Base-by-base conservation (phyloP, 116 monocot species). In the Iris pallida region DNA sequence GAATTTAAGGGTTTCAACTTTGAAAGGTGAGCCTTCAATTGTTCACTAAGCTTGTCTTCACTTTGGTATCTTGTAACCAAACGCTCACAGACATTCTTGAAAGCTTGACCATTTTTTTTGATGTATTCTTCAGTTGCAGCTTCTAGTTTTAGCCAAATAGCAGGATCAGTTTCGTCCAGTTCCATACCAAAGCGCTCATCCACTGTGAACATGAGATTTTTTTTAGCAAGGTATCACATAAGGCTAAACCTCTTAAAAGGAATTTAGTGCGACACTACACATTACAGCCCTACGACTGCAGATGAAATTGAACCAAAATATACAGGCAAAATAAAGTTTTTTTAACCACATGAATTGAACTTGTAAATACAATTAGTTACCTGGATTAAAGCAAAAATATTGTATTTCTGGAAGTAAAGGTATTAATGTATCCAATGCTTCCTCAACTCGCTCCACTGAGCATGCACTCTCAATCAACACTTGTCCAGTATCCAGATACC, bases 391-490 rank as follows among this genome's bases (percentile, higher is more conserved):
- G 16, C 98, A 87, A 66, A 88, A 92, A 75, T 98, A 98, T 16
- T 92, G 87, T 45, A 98, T 85, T 55, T 90, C 86, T n/a, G 98
- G 98, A 76, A 98, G 83, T 79, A 93, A 65, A 16, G 93, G 92
- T 51, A 92, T 78, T 61, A 98, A 63, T 45, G 93, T 88, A 17
- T 92, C 90, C 59, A 98, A 42, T 63, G 88, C 73, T 78, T 98
- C 98, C 72, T 92, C 98, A 46, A 90, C 98, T 74, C 93, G 70
- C 19, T 98, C 98, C 15, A 93, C 90, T 16, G 98, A 88, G 69
- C 98, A 98, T 65, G 98, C 87, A 78, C 98, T 98, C 80, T 98
- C 98, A 65, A 92, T 92, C 73, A 98, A 69, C 68, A 93, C 98
- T 74, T 98, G 98, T 65, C 97, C 98, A 5, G 98, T 98, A 75